These are phyloP conservation scores for Acacia confusa DNA, from an alignment of 306 rosid species.

Conservation along the genomic window DNA sequence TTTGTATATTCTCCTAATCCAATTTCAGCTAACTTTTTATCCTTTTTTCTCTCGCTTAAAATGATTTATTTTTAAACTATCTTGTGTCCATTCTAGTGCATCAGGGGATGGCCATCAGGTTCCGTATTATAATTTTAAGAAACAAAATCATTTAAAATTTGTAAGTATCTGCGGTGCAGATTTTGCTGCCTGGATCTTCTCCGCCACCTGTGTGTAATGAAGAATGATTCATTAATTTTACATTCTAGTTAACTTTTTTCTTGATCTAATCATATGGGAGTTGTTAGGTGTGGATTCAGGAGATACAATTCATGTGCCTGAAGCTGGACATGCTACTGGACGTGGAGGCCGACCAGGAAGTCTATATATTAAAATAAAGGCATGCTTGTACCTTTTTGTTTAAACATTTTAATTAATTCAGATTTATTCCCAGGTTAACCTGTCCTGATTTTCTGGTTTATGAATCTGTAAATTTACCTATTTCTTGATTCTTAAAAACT, in stretches of 20 bases:
- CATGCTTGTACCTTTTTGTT: not conserved
- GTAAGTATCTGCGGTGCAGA: conserved; percentile 12
- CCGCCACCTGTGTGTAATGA: not conserved
- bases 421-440: conserved; percentile 19
- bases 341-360: conserved; percentile 73
- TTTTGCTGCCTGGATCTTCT: conserved; percentile 18
- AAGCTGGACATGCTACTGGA: conserved; percentile 81
- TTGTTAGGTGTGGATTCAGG: conserved; percentile 86
- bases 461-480: conserved; percentile 7
- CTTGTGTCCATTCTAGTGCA: not conserved
- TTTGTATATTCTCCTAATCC: not conserved
- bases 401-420: not conserved
- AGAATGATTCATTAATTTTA: not conserved
- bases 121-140: conserved; percentile 19
- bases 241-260: not conserved
- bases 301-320: conserved; percentile 92
- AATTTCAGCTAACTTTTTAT: conserved; percentile 12
- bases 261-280: conserved; percentile 22
- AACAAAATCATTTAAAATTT: conserved; percentile 15
- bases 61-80: not conserved
- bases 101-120: not conserved
- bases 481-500: conserved; percentile 9
- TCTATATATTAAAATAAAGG: conserved; percentile 83
- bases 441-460: conserved; percentile 22
- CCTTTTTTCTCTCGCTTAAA: conserved; percentile 7